These are phyloP conservation scores for Magnaporthiopsis incrustans DNA, from an alignment of 2,329 filamentous ascomycete genomes.

Conservation along the genomic window DNA sequence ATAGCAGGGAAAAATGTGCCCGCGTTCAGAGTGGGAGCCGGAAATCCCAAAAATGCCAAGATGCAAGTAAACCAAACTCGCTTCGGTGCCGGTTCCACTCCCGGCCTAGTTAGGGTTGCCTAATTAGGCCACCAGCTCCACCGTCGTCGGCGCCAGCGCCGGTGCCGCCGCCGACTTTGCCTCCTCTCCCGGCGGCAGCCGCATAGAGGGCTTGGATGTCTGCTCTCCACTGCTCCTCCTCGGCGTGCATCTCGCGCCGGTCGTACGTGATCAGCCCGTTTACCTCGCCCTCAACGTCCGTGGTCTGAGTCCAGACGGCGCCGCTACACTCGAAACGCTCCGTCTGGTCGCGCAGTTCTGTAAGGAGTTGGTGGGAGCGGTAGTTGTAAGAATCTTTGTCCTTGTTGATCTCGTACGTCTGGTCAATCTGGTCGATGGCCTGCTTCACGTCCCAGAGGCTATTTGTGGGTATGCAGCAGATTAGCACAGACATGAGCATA, in stretches of 20 bases:
- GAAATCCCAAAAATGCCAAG: background rate
- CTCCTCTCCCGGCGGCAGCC: slow-evolving; percentile 31
- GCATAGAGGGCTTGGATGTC: slow-evolving; percentile 55
- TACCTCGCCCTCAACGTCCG: slow-evolving; percentile 66
- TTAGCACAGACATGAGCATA: background rate
- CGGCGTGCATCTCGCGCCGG: slow-evolving; percentile 48
- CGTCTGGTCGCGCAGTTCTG: slow-evolving; percentile 54
- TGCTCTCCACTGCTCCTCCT: slow-evolving; percentile 48
- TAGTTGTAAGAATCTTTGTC: slow-evolving; percentile 58
- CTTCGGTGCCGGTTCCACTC: background rate
- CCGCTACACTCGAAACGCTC: slow-evolving; percentile 55
- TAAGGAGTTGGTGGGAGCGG: slow-evolving; percentile 50
- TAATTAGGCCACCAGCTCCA: background rate
- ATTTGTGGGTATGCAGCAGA: background rate
- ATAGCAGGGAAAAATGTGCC: background rate
- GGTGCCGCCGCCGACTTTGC: background rate
- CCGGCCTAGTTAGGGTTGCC: background rate
- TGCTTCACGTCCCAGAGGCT: slow-evolving; percentile 57
- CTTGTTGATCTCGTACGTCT: slow-evolving; percentile 59
- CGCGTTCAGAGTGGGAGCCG: background rate
- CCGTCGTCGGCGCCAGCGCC: background rate
- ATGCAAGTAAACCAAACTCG: background rate
- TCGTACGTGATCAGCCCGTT: slow-evolving; percentile 66
- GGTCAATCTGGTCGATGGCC: slow-evolving; percentile 52
- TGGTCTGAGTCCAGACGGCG: slow-evolving; percentile 66